Evolutionary conservation across 2,329 filamentous ascomycete genomes (phyloP), one percentile per base, ranked within the genome.

Genomic region (Lachnellula cervina): DNA sequence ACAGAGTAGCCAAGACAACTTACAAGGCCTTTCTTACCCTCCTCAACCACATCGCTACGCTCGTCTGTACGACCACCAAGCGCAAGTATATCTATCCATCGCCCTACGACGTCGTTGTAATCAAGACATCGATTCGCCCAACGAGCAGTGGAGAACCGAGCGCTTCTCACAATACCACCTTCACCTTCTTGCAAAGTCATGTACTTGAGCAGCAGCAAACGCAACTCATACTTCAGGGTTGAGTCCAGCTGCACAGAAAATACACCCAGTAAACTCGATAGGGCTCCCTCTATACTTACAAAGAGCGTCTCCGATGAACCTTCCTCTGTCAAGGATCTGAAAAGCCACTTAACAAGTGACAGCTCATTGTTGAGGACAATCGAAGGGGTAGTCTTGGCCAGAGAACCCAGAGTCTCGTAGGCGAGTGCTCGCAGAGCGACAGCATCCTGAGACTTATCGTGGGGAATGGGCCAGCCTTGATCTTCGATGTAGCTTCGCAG

Each of bases 71-170:
- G 79, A 13, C 85, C 85, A 16, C 82, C 84, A 8, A 94, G 76
- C 7, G 92, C 93, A 49, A 97, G 78, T 16, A 97, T 81, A 69
- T 97, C 84, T 47, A 97, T 88, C 89, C 90, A 97, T 49, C 94
- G 83, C 25, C 84, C 94, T 38, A 87, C 77, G 9, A 90, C 79
- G 66, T 96, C 90, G 19, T 79, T 79, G 64, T 90, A 97, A 0
- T 87, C 82, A 5, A 99, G 76, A 66, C 90, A 96, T 50, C 89
- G 82, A 68, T 97, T 97, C 11, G 90, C 90, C 78, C 93, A 97
- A 56, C 94, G 89, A 7, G 94, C 86, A 23, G 87, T 87, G 19
- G 90, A 87, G 72, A 92, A 94, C 7, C 89, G 84, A 35, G 88
- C 88, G 65, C 88, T 92, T 62, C 87, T 80, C n/a, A 85, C 75